Evolutionary conservation across 495 filamentous ascomycete genomes (phyloP), one percentile per base, ranked within the genome.

Genomic region (Podospora conica): DNA sequence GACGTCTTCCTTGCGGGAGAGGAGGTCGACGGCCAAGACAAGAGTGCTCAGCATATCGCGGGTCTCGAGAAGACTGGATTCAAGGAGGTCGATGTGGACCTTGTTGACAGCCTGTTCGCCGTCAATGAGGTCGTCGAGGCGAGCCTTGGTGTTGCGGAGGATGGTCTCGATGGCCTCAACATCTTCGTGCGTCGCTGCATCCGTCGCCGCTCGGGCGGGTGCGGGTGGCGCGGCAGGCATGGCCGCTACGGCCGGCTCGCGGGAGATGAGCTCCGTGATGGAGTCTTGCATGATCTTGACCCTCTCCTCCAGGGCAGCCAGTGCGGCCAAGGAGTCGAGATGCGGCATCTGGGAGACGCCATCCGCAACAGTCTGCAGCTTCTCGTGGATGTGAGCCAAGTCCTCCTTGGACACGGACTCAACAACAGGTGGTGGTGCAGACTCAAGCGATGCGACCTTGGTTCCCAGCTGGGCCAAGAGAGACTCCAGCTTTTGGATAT

Each of bases 111-210:
- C 77, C 63, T 85, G 78, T 33, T 84, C 82, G 20, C 90, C 86
- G 55, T 93, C 85, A 20, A 81, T 80, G 55, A 95, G 78, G 31
- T 92, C 91, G 33, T 96, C 93, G 53, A 96, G 80, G 58, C 89
- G 87, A 10, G 88, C 84, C 69, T 96, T 96, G 21, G 91, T 91
- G 72, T 92, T 93, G 58, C 88, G 85, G 23, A 97, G 84, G 56
- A 97, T 83, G 0, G 88, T 92, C 74, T 96, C 92, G 63, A 97
- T 92, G n/a, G 89, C 90, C 65, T 92, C 86, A 3, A 90, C 90
- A 69, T 96, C 92, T 65, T 94, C 90, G 72, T 85, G 87, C 24
- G 82, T 83, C 23, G 86, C 86, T 3, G 72, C 48, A 61, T 81
- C 70, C 27, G 76, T 74, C 9, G 40, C 18, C 40, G 40, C 40